These are phyloP conservation scores for Paradendryphiella salina DNA, from an alignment of 2,329 filamentous ascomycete species.

Conservation along the genomic window DNA sequence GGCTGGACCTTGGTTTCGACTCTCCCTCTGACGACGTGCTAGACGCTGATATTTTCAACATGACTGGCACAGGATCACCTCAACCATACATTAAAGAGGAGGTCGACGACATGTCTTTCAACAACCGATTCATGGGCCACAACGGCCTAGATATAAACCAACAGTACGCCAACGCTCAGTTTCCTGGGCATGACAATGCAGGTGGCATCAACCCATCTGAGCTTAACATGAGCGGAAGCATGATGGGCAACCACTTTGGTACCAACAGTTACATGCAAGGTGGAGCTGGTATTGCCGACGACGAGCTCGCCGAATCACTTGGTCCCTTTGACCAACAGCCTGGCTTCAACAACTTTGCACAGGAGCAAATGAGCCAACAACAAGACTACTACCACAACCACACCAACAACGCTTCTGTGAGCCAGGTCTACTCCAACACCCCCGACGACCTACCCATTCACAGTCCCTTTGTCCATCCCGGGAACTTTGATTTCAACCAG, in stretches of 20 bases:
- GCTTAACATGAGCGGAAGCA: slow-evolving; percentile 69
- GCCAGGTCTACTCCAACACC: slow-evolving; percentile 80
- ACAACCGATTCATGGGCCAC: slow-evolving; percentile 55
- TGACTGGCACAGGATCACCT: slow-evolving; percentile 59
- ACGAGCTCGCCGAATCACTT: slow-evolving; percentile 78
- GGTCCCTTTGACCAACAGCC: slow-evolving; percentile 56
- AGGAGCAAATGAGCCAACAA: slow-evolving; percentile 61
- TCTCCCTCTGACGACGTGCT: slow-evolving; percentile 48
- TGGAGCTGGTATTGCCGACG: slow-evolving; percentile 79
- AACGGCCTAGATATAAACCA: slow-evolving; percentile 57
- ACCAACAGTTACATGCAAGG: slow-evolving; percentile 74
- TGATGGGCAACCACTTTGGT: slow-evolving; percentile 60
- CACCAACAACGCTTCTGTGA: slow-evolving; percentile 64
- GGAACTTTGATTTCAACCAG: slow-evolving; percentile 73
- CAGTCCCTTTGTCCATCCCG: slow-evolving; percentile 75
- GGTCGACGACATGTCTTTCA: slow-evolving; percentile 64
- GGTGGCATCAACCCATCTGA: slow-evolving; percentile 78
- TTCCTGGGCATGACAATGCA: slow-evolving; percentile 47
- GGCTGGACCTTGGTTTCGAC: slow-evolving; percentile 46
- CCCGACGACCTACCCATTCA: slow-evolving; percentile 91
- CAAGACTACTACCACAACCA: slow-evolving; percentile 55
- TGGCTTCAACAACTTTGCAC: slow-evolving; percentile 55
- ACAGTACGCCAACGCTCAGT: slow-evolving; percentile 54
- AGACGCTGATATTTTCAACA: slow-evolving; percentile 53
- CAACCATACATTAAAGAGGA: slow-evolving; percentile 70